Evolutionary conservation across 2,329 filamentous ascomycete species (phyloP).

Genomic region (Colletotrichum sp.): DNA sequence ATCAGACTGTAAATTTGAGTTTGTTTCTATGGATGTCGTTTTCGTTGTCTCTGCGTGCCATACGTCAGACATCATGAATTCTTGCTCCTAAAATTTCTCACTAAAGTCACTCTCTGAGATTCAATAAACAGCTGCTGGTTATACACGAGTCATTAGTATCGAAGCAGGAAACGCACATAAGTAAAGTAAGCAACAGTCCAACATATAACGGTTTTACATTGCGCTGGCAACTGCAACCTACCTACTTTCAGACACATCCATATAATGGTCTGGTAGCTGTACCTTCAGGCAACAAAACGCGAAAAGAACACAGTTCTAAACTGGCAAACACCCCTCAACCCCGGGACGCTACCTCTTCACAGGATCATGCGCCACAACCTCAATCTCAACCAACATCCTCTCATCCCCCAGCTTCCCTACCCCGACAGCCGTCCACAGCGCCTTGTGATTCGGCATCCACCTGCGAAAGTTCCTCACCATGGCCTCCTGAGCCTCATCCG

Average conservation of each 20-base stretch:
- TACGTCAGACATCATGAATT: too few species aligned
- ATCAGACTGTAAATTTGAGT: too few species aligned
- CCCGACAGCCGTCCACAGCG: neutral
- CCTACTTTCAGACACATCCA: accelerated
- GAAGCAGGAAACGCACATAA: accelerated
- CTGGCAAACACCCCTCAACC: accelerated
- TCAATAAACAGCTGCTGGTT: too few species aligned
- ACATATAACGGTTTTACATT: too few species aligned
- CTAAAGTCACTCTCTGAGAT: too few species aligned
- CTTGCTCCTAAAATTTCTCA: too few species aligned
- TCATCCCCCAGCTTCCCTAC: neutral
- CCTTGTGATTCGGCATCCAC: neutral
- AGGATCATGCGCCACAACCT: neutral
- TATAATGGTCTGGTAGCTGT: accelerated
- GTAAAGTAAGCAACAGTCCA: neutral
- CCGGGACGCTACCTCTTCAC: neutral
- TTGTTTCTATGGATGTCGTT: too few species aligned
- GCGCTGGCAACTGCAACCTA: too few species aligned
- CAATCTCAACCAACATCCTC: neutral
- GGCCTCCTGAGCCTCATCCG: neutral
- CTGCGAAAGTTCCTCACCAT: neutral
- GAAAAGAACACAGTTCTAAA: neutral
- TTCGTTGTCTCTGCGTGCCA: too few species aligned
- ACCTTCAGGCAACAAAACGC: accelerated
- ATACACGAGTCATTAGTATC: accelerated